Evolutionary conservation across 2,329 filamentous ascomycete species (phyloP).

Genomic region (Pseudocercospora macadamiae): DNA sequence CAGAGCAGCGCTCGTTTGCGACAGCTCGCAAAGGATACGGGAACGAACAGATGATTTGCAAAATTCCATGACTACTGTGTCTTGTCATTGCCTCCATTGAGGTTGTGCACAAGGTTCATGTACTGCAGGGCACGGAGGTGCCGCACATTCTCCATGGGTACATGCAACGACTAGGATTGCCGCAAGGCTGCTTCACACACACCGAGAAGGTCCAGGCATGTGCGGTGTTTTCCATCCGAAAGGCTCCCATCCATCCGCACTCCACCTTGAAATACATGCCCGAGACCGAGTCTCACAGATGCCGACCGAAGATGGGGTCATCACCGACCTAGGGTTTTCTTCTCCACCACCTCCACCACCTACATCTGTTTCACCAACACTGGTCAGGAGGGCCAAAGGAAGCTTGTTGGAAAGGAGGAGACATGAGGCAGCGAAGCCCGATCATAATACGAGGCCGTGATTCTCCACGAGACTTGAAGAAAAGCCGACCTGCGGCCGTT

Average conservation of each 20-base stretch:
- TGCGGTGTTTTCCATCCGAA: background rate
- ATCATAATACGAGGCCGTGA: too few species aligned
- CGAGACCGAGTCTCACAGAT: too few species aligned
- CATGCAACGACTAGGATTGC: background rate
- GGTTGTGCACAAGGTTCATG: background rate
- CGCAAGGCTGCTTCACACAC: background rate
- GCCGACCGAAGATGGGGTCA: too few species aligned
- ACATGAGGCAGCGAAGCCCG: too few species aligned
- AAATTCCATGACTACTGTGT: too few species aligned
- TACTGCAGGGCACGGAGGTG: background rate
- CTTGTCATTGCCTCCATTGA: background rate
- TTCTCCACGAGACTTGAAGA: too few species aligned
- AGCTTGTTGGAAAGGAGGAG: too few species aligned
- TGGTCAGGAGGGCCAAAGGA: background rate
- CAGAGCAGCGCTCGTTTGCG: conserved; percentile 46
- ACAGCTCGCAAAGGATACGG: conserved; percentile 34
- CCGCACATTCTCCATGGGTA: background rate
- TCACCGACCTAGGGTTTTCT: too few species aligned
- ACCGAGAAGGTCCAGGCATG: background rate
- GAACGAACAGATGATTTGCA: background rate
- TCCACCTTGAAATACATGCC: background rate
- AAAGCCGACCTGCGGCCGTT: too few species aligned
- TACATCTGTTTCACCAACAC: background rate
- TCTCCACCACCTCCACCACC: background rate
- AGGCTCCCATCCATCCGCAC: background rate